phyloP scores from a whole-genome alignment of 352 stramenopile species.

The Aphanomyces stellatus region DNA sequence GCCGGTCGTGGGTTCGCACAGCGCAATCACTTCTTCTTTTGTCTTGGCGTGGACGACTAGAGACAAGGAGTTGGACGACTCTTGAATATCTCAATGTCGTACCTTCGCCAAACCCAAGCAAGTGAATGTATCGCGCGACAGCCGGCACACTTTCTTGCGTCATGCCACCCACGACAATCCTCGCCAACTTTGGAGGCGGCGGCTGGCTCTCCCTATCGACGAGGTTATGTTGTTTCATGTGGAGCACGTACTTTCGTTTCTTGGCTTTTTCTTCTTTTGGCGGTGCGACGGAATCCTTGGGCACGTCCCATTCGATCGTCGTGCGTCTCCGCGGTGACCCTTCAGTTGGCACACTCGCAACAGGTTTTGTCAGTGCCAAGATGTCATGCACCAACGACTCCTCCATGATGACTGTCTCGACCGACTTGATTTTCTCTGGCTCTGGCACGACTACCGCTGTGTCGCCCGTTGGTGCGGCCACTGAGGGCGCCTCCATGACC shows the following conservation, averaged over 20 bases:
- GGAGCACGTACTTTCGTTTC: background rate
- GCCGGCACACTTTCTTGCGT: constrained; percentile 32
- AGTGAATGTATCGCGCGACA: constrained; percentile 58
- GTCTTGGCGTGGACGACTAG: background rate
- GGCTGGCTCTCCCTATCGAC: background rate
- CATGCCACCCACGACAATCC: constrained; percentile 47
- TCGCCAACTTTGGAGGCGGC: constrained; percentile 40
- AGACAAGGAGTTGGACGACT: constrained; percentile 31
- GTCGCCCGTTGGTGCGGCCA: no score
- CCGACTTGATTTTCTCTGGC: no score
- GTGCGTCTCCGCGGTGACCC: background rate
- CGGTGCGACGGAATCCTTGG: background rate
- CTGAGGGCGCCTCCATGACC: no score
- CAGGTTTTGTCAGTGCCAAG: background rate
- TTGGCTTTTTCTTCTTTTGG: background rate
- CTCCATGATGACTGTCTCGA: background rate
- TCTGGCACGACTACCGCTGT: no score
- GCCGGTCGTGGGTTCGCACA: background rate
- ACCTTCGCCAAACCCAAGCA: constrained; percentile 53
- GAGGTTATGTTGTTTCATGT: background rate
- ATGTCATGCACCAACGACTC: background rate
- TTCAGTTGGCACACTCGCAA: no score
- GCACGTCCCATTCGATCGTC: background rate
- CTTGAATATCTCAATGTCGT: constrained; percentile 25
- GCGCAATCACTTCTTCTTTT: background rate